These are phyloP conservation scores for Suhomyces coccinellae DNA, from an alignment of 1,139 yeast genomes.

Conservation along the genomic window DNA sequence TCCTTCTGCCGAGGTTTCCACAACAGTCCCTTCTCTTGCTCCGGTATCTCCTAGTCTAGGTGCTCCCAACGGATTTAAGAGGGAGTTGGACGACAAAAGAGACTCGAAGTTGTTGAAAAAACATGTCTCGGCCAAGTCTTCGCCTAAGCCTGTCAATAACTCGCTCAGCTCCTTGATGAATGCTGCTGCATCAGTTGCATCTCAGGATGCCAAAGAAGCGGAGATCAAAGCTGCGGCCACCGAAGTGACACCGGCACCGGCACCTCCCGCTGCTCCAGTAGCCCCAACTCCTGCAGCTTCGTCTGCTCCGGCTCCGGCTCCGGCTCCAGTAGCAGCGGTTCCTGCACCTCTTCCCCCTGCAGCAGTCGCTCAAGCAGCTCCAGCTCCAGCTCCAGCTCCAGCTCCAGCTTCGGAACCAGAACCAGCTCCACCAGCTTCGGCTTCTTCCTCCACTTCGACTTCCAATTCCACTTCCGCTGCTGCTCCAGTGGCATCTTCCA, in stretches of 20 bases:
- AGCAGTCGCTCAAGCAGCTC: slow-evolving; percentile 8
- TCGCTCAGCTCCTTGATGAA: slow-evolving; percentile 32
- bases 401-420: background rate
- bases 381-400: slow-evolving; percentile 6
- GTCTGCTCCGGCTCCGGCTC: background rate
- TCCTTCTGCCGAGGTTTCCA: background rate
- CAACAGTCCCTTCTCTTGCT: slow-evolving; percentile 5
- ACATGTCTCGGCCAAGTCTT: slow-evolving; percentile 14
- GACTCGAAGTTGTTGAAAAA: slow-evolving; percentile 27
- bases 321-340: too few relatives aligned
- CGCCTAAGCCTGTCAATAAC: slow-evolving; percentile 18
- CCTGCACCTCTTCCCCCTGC: too few relatives aligned
- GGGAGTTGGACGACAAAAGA: slow-evolving; percentile 41
- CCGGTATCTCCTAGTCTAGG: slow-evolving; percentile 4
- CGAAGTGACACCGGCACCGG: slow-evolving; percentile 3
- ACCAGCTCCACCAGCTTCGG: background rate
- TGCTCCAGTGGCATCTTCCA: too few relatives aligned
- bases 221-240: slow-evolving; percentile 9
- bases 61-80: slow-evolving; percentile 20
- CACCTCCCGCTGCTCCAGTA: background rate
- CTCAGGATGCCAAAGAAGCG: slow-evolving; percentile 11
- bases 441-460: slow-evolving; percentile 1
- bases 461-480: too few relatives aligned
- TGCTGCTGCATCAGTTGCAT: slow-evolving; percentile 26
- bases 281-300: background rate